phyloP scores from a whole-genome alignment of 2,329 filamentous ascomycete genomes.

The Aphanoascus verrucosus region DNA sequence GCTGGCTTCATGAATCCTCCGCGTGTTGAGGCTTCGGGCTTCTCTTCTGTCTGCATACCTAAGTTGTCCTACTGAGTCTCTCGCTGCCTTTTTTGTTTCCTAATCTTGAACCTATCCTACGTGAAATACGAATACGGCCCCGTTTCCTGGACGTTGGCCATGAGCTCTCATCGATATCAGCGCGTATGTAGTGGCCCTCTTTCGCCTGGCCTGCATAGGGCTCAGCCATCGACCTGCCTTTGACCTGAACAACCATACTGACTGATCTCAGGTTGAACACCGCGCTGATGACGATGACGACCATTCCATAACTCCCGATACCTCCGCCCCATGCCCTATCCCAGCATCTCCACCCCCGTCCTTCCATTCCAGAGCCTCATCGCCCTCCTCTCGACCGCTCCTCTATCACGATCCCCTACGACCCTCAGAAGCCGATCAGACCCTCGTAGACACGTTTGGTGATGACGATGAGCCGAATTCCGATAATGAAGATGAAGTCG shows the following conservation, averaged over 20 bases:
- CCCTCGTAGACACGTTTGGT: constrained; percentile 89
- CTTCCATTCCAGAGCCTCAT: constrained; percentile 75
- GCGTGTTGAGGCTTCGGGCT: constrained; percentile 13
- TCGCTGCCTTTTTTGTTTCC: constrained; percentile 16
- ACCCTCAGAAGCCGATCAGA: constrained; percentile 58
- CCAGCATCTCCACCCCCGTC: constrained; percentile 53
- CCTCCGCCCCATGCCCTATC: constrained; percentile 22
- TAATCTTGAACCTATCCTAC: constrained; percentile 10
- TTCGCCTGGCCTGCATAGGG: too few relatives aligned
- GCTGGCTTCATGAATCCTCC: background rate
- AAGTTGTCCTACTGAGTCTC: constrained; percentile 19
- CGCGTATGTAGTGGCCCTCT: constrained; percentile 30
- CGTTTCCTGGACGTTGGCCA: constrained; percentile 20
- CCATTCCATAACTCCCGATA: constrained; percentile 22
- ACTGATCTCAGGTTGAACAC: constrained; percentile 31
- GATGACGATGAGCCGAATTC: constrained; percentile 64
- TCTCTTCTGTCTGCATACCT: constrained; percentile 20
- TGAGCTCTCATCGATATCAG: constrained; percentile 42
- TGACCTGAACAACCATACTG: constrained; percentile 7
- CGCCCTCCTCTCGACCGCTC: constrained; percentile 45
- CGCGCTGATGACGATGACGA: constrained; percentile 35
- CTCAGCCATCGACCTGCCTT: background rate
- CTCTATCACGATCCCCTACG: constrained; percentile 43
- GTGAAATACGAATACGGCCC: background rate
- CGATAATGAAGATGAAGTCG: constrained; percentile 58